Base-by-base conservation (phyloP, 768 basidiomycete species). In the Tylopilus sp. region DNA sequence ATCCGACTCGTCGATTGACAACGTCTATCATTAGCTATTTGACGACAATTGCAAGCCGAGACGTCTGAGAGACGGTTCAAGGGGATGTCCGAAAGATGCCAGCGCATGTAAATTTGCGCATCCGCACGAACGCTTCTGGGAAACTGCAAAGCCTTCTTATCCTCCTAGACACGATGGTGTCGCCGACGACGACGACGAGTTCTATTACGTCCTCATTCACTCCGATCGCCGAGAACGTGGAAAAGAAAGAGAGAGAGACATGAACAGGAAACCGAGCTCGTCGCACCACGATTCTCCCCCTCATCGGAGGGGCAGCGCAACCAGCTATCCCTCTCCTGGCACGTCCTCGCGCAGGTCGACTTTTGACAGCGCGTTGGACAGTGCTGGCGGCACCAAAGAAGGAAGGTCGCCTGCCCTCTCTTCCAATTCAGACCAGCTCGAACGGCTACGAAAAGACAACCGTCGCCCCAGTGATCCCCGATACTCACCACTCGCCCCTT, bases 61-160 rank as follows among this genome's bases (percentile, higher is more conserved):
- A 21, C 57, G 51, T 15, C 22, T 55, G 36, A 65, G 6, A 42
- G 49, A 58, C 17, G 61, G 65, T 3, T 51, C 47, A 7, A 54
- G 11, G 43, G 68, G 68, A 2, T 69, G 68, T 39, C 12, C 0
- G 10, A 58, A 58, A 28, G 55, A 56, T 39, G 61, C 54, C 39
- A 56, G 45, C 36, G 51, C 20, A n/a, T 69, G 68, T 44, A 43
- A n/a, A 36, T 69, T 68, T 26, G 70, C 44, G 13, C 68, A 69
- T 23, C 73, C 73, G 6, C 57, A 57, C 47, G 65, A 71, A 25
- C 64, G 66, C 2, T 55, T 55, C 15, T 74, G 73, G 73, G 40
- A 47, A 45, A 33, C 44, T n/a, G 73, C 73, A 1, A 44, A 46
- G 3, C 23, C 52, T 43, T 69, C 68, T 41, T 9, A 25, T 23